Base-by-base conservation (phyloP, 352 stramenopile genomes). In the Phytophthora podocarpi region DNA sequence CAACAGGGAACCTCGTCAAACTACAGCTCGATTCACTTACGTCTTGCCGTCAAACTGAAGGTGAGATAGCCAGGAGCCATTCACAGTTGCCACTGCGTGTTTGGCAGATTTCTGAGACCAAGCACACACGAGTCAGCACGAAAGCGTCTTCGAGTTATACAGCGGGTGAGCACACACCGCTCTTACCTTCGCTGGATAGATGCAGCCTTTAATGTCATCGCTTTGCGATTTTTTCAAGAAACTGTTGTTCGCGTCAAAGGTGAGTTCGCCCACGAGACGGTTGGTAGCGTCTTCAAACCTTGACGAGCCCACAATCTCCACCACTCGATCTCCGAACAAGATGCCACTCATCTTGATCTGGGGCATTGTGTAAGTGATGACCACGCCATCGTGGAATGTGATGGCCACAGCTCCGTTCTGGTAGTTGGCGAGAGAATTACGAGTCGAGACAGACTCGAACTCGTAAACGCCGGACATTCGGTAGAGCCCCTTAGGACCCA, bases 291-390 rank as follows among this genome's bases (percentile, higher is more conserved):
- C 81, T 12, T 78, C 67, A 24, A 93, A 91, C 18, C 67, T 75
- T 20, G 73, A 76, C 1, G 64, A 45, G 45, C 83, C 83, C 3
- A 72, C 68, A 34, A 90, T 80, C 56, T 91, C 83, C 12, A 93
- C 82, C 20, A 90, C 71, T 5, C 81, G 83, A 15, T 93, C 81
- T 2, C 83, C 83, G 11, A 91, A 79, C 24, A 93, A 59, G 15
- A 93, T 58, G 4, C 83, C 83, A 36, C 70, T 87, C 81, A 91
- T 90, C 60, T 90, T 92, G 70, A 93, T 88, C 58, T 93, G 80
- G 13, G 83, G 81, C 50, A 91, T 68, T 0, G 77, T 87, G 65
- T 89, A 90, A 37, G 71, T 78, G 62, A 93, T 76, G 11, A 64
- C 50, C 16, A 77, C 67, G 12, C 76, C 78, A 35, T 86, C 78